Conservation (phyloP, 352 stramenopile species). For the Globisporangium takayamanum region DNA sequence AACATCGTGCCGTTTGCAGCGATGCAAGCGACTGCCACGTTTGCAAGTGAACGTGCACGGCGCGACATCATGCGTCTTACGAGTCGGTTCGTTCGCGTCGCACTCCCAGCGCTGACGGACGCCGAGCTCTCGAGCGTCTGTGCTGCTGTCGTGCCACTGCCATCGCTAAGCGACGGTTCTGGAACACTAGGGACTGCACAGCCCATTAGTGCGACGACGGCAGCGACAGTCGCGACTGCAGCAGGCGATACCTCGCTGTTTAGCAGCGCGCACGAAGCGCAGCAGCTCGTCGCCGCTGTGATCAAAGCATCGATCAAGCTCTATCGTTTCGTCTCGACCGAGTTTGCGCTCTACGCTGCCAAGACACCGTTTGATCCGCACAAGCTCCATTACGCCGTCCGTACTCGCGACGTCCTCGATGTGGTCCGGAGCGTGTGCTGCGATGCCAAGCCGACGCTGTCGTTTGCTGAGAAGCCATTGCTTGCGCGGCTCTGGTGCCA, state of each 20-base stretch:
- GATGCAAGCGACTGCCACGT: slow-evolving; percentile 12
- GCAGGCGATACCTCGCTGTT: not conserved
- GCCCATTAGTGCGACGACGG: not conserved
- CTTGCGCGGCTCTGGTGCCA: slow-evolving; percentile 70
- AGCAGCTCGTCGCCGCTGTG: slow-evolving; percentile 29
- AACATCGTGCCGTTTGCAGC: slow-evolving; percentile 27
- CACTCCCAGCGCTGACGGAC: slow-evolving; percentile 26
- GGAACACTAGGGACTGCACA: too few relatives aligned
- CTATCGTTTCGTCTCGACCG: slow-evolving; percentile 28
- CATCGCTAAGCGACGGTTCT: not conserved
- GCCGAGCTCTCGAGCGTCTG: slow-evolving; percentile 49
- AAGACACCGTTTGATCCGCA: slow-evolving; percentile 18
- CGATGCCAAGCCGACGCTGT: slow-evolving; percentile 23
- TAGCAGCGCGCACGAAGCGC: slow-evolving; percentile 22
- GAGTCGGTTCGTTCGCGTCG: slow-evolving; percentile 28
- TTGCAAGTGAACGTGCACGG: not conserved
- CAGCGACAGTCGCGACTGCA: not conserved
- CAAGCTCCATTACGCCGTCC: slow-evolving; percentile 57
- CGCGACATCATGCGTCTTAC: slow-evolving; percentile 22
- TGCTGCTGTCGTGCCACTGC: slow-evolving; percentile 16
- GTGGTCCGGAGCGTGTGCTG: slow-evolving; percentile 41
- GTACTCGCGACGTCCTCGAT: slow-evolving; percentile 28
- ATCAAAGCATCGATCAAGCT: slow-evolving; percentile 56
- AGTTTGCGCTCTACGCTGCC: slow-evolving; percentile 8
- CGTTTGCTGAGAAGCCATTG: slow-evolving; percentile 35